Conservation (phyloP, 2,329 filamentous ascomycete species). For the Trichothecium sympodiale region DNA sequence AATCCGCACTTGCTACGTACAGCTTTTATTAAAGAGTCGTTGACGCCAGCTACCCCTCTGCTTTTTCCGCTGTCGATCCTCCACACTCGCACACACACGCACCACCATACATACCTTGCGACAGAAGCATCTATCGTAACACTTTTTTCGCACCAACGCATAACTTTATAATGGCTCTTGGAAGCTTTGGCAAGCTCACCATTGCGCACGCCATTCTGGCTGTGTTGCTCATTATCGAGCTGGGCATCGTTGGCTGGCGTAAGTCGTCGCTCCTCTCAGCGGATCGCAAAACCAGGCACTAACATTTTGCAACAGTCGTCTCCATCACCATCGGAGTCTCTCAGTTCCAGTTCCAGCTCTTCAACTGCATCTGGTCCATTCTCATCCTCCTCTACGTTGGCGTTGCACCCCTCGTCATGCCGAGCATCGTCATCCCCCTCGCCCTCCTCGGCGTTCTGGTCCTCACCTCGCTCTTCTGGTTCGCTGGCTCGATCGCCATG, state of each 20-base stretch:
- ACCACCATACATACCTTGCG: neutral
- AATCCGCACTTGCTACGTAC: too few species aligned
- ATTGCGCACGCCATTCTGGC: conserved; percentile 57
- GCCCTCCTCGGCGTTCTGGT: conserved; percentile 57
- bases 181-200: conserved; percentile 37
- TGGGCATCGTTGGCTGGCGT: conserved; percentile 68
- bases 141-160: neutral
- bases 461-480: conserved; percentile 80
- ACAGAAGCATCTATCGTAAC: too few species aligned
- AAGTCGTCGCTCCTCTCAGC: conserved; percentile 18
- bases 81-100: neutral
- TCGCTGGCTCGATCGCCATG: conserved; percentile 71
- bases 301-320: conserved; percentile 34
- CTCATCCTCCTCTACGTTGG: conserved; percentile 61
- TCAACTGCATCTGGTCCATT: conserved; percentile 66
- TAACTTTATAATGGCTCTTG: conserved; percentile 3
- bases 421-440: conserved; percentile 49
- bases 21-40: too few species aligned
- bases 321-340: conserved; percentile 36
- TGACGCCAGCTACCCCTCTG: too few species aligned
- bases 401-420: conserved; percentile 52
- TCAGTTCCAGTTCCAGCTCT: conserved; percentile 67
- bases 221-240: conserved; percentile 60
- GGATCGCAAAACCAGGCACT: too few species aligned
- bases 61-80: neutral